Percentiles rank a stretch among this genome's conserved stretches.
Evolutionary conservation across 208 protist genomes (phyloP).

Genomic region (Wallacemonas sp.): DNA sequence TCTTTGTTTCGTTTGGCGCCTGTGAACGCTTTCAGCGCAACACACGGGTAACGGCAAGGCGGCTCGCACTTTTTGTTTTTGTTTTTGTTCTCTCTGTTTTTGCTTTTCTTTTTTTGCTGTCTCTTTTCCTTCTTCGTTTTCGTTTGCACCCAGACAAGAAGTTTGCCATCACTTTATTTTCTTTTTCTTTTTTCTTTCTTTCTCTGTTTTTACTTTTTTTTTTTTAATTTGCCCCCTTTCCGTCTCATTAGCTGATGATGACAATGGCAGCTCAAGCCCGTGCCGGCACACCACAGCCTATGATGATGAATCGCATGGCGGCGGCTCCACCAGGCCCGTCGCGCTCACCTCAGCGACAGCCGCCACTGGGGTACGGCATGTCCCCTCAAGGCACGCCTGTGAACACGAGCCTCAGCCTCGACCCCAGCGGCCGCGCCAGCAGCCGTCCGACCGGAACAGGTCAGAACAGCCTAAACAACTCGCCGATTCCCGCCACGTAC

Average conservation of each 20-base stretch:
- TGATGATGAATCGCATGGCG: conserved; percentile 6
- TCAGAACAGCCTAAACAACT: neutral
- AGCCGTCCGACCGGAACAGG: neutral
- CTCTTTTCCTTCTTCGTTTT: neutral
- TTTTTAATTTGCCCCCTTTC: conserved; percentile 1
- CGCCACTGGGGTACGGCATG: neutral
- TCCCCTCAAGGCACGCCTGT: conserved; percentile 11
- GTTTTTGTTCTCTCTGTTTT: no score
- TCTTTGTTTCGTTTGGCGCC: no score
- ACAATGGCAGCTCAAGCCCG: neutral
- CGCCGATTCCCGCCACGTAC: neutral
- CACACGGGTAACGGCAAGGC: no score
- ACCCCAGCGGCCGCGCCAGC: neutral
- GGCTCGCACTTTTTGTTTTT: no score
- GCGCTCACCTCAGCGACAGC: neutral
- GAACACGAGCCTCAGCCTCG: conserved; percentile 12
- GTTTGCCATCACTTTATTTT: conserved; percentile 11
- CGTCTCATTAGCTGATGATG: neutral
- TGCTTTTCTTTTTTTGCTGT: conserved; percentile 13
- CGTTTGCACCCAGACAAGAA: neutral
- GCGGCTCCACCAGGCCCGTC: neutral
- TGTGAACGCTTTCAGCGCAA: no score
- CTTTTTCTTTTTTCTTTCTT: conserved; percentile 20
- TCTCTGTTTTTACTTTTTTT: neutral
- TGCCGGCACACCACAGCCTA: neutral